Conservation (phyloP, 1,139 yeast species). For the Debaryomyces robertsiae region DNA sequence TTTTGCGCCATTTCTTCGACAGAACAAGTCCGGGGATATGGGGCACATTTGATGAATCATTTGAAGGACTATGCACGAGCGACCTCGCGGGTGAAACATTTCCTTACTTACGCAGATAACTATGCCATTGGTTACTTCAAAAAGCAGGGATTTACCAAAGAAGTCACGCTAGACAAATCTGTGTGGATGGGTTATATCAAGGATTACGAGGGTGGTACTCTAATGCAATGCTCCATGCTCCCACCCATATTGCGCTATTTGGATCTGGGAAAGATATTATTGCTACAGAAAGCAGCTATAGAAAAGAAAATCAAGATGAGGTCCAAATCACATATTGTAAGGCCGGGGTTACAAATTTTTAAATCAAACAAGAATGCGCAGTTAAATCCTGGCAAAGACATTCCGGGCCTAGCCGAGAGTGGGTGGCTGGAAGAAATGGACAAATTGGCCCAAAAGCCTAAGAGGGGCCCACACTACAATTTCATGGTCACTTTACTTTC, state of each 20-base stretch:
- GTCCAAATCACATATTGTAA: conserved; percentile 75
- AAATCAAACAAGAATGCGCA: conserved; percentile 49
- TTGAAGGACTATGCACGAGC: conserved; percentile 91
- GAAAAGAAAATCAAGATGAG: conserved; percentile 79
- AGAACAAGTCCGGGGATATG: conserved; percentile 97
- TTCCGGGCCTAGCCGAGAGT: conserved; percentile 87
- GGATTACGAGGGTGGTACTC: conserved; percentile 98
- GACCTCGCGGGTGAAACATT: conserved; percentile 83
- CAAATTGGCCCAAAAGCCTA: conserved; percentile 91
- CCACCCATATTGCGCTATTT: conserved; percentile 79
- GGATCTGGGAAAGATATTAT: conserved; percentile 82
- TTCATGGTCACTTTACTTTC: conserved; percentile 86
- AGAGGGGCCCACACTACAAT: conserved; percentile 92
- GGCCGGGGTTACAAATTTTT: conserved; percentile 81
- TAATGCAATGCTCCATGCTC: conserved; percentile 96
- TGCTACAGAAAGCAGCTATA: conserved; percentile 89
- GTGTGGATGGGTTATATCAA: conserved; percentile 99
- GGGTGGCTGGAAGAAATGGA: conserved; percentile 99
- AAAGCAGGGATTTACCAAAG: conserved; percentile 97
- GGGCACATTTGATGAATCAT: conserved; percentile 98
- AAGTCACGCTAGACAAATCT: conserved; percentile 78
- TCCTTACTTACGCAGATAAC: conserved; percentile 95
- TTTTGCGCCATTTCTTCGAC: conserved; percentile 97
- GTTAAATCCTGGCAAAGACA: conserved; percentile 61
- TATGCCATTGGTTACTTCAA: conserved; percentile 98